Evolutionary conservation across 306 rosid species (phyloP), one percentile per base, ranked within the genome.

Genomic region (Comarum palustre): DNA sequence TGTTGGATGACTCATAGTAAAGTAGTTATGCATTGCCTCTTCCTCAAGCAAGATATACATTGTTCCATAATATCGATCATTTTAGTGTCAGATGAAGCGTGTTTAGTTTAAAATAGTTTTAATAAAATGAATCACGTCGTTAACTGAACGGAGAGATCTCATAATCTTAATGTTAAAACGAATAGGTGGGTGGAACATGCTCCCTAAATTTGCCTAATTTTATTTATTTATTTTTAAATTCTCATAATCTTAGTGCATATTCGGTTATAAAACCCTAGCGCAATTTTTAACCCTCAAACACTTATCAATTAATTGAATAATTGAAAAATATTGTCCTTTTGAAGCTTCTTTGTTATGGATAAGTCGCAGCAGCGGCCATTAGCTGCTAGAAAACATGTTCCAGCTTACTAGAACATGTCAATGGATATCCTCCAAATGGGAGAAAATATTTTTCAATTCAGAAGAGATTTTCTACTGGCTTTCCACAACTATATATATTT

Each of bases 321-420:
- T 51, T 51, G 58, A 52, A 20, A 8, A 22, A 52, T 52, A 8
- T 52, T 1, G 14, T 52, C 27, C 58, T 10, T 20, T 9, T 20
- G 25, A 16, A 5, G 5, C 19, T 29, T 58, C 3, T 58, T 32
- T 17, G 6, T 8, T 6, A 34, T 8, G 45, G 67, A 62, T 62
- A 62, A 34, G n/a, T n/a, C 13, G 43, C 38, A 17, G 41, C 36
- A 16, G 41, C 4, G 1, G 15, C 67, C 43, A 8, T 62, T 62
- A 32, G 22, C 25, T 32, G 67, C 67, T 34, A 62, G 45, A 62
- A 34, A n/a, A 62, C 43, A 61, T 62, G 67, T 34, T 62, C 67
- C 45, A 34, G 41, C 41, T 31, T 31, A 14, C 19, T 6, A 60
- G 66, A 60, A 60, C 66, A 31, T 31, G 39, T 32, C 67, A 19